Base-by-base conservation (phyloP, 345 rosid genomes). In the Citrus mangshanensis region DNA sequence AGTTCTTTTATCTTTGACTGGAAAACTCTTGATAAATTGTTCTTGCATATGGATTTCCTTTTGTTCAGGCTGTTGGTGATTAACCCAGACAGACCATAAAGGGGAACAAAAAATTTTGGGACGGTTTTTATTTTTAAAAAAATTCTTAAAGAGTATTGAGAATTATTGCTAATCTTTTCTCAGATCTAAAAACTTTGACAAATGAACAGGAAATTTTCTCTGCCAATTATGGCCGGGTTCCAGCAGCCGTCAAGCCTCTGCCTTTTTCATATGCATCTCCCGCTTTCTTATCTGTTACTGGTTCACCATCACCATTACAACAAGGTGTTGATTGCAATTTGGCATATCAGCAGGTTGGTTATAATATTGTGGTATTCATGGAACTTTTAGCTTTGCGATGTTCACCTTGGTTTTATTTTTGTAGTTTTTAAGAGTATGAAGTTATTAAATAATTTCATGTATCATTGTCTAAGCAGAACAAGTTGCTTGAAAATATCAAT, bases 321-420 rank as follows among this genome's bases (percentile, higher is more conserved):
- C 62, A n/a, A 65, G 49, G 32, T 40, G 27, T 32, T 51, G 63
- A 65, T 51, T 49, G 62, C 78, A 49, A 42, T 64, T 22, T 30
- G 51, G 78, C 70, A n/a, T 49, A 64, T 68, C 54, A 60, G 63
- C 63, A 65, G 78, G 78, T 75, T 34, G 56, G 63, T 32, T 51
- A 0, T 22, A 40, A 19, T 65, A 7, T 6, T 30, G 7, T 42
- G 28, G 30, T 61, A 61, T 28, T 40, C 51, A 28, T 74, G 70
- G 69, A 42, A 74, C 19, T 27, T 75, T 62, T 64, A 9, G 21
- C n/a, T 70, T 62, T 60, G 13, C 49, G n/a, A 75, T 63, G 69
- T 22, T 27, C 77, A 42, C 9, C 30, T 27, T 19, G 49, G 62
- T 62, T 74, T 27, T 61, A 35, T 56, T 55, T 56, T 12, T 72